Base-by-base conservation (phyloP, 768 basidiomycete species). In the Leccinum imitatum region DNA sequence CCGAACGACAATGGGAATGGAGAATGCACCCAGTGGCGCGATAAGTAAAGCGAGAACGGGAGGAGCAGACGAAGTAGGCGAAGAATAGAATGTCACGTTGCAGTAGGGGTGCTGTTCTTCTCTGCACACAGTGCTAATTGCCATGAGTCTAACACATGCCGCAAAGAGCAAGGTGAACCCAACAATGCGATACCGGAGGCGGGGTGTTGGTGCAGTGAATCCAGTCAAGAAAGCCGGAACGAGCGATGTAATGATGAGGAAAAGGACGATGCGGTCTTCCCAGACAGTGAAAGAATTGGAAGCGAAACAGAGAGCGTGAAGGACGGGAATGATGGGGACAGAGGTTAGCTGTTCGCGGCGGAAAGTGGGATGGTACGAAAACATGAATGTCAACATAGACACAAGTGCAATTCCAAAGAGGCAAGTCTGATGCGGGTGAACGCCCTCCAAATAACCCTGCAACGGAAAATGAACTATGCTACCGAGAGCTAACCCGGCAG, bases 261-360 rank as follows among this genome's bases (percentile, higher is more conserved):
- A 95, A 8, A 86, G 83, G 11, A 90, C 79, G 57, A 92, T 78
- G 33, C 83, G 83, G 71, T 98, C 95, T 81, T 99, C 97, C 94
- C 95, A 98, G 72, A 98, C 84, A n/a, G 91, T 93, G 78, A 93
- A 96, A 0, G 95, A 97, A 77, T 98, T 98, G 25, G 95, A 96
- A 15, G 89, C 83, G 74, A 96, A 96, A 7, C 88, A 78, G 4
- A 89, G 56, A 1, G 87, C 74, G 67, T 98, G 95, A 3, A 93
- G 77, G 58, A 85, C 58, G 57, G 89, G 80, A 35, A 86, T 75
- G 41, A 90, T 62, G 1, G 81, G 78, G 2, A 74, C 60, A 19
- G 76, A 53, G 23, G 69, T 67, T 25, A 71, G n/a, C 19, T 71
- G 41, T 41, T 75, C 65, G 35, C 65, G 53, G 11, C 65, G 66